phyloP scores from a whole-genome alignment of 2,329 filamentous ascomycete genomes.

The Endoconidiophora laricicola region DNA sequence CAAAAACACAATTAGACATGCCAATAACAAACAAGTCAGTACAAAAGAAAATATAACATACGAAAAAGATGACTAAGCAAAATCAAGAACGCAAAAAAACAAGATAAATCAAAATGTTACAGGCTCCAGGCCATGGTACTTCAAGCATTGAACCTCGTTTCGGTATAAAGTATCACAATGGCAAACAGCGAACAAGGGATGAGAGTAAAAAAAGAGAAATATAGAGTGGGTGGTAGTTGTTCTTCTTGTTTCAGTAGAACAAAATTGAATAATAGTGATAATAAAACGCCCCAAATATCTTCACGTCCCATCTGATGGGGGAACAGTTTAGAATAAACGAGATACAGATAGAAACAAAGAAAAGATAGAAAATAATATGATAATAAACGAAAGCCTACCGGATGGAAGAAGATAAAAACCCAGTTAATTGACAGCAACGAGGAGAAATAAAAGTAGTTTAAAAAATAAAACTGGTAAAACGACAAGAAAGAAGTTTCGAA shows the following conservation, averaged over 20 bases:
- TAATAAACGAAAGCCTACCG: neutral
- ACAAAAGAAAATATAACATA: neutral
- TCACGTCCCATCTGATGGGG: no score
- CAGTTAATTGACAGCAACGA: no score
- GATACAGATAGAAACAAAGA: neutral
- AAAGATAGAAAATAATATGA: neutral
- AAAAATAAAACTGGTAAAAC: neutral
- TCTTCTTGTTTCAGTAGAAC: no score
- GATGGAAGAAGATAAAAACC: neutral
- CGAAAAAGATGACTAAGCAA: neutral
- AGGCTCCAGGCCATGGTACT: no score
- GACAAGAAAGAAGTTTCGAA: conserved; percentile 5
- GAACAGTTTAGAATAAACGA: neutral
- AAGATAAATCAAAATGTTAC: no score
- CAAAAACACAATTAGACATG: neutral
- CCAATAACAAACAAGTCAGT: neutral
- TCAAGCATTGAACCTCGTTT: no score
- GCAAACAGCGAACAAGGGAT: no score
- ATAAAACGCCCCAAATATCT: neutral
- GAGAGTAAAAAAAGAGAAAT: no score
- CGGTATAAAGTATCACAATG: no score
- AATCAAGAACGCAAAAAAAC: no score
- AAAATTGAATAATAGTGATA: neutral
- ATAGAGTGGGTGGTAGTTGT: no score
- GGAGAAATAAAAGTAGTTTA: no score